Evolutionary conservation across 2,329 filamentous ascomycete species (phyloP), one percentile per base, ranked within the genome.

Genomic region (Colletotrichum musicola): DNA sequence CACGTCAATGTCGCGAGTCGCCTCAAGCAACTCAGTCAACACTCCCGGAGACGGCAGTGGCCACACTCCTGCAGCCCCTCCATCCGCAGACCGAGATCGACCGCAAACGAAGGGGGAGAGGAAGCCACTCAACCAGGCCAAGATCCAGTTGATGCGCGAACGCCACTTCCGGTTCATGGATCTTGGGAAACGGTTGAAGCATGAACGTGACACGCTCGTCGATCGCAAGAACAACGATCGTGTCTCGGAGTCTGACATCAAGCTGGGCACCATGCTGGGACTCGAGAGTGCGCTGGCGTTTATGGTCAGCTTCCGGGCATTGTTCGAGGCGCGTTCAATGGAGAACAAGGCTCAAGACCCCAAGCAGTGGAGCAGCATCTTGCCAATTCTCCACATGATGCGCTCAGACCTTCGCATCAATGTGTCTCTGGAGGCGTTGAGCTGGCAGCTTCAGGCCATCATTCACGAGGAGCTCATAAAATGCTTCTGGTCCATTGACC

Each of bases 231-330:
- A 68, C 30, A 40, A 57, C 35, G 64, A 58, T 65, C 47, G 69
- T 18, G 68, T 73, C 6, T 72, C 75, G 42, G 75, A 78, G n/a
- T 62, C 76, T 6, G 80, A 80, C 25, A 75, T 78, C 60, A 83
- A 82, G 72, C 77, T 80, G n/a, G 80, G 79, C 38, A 80, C 79
- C 35, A 80, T 80, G 1, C 77, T 85, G 12, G 81, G 82, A 40
- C 76, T 87, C 9, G 85, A 87, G 72, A 84, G 85, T 74, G 80
- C 85, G 20, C 75, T 87, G 61, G 81, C 84, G 5, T 89, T 87
- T 72, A 84, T 89, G 78, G 77, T 86, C 14, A 81, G 82, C 1
- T 88, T 89, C 75, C 81, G 86, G 69, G 79, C 84, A 2, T 77
- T 84, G 51, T 84, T 84, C 75, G 80, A 83, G 51, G 77, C 77